Conservation (phyloP, 2,329 filamentous ascomycete genomes). For the Fulvia fulva region DNA sequence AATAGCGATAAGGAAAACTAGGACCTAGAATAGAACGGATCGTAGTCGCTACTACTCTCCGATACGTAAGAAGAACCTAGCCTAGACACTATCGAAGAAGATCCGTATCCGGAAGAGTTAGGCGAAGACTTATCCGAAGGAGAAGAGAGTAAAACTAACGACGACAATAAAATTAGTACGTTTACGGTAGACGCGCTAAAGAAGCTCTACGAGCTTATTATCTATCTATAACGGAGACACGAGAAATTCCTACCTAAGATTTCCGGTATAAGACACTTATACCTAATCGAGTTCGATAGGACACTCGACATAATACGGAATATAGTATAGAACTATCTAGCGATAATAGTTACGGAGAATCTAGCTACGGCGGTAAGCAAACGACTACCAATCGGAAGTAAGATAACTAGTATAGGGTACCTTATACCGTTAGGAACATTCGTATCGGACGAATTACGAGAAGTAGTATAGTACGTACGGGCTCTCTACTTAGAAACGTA, state of each 20-base stretch:
- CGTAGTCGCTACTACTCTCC: too few species aligned
- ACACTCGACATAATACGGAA: background rate
- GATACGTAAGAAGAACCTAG: background rate
- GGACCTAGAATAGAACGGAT: background rate
- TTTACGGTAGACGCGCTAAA: too few species aligned
- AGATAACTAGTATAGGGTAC: background rate
- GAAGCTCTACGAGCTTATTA: too few species aligned
- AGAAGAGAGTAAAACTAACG: too few species aligned
- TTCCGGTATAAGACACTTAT: background rate
- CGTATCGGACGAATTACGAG: background rate
- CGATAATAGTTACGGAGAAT: background rate
- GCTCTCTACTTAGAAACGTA: background rate
- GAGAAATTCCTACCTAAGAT: too few species aligned
- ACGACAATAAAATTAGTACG: too few species aligned
- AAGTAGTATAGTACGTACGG: background rate
- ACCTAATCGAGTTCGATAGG: background rate
- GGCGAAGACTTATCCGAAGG: too few species aligned
- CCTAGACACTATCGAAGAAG: too few species aligned
- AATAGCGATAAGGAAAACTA: too few species aligned
- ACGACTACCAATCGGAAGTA: background rate
- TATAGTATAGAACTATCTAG: background rate
- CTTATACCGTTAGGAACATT: background rate
- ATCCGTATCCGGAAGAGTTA: background rate
- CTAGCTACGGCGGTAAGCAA: background rate
- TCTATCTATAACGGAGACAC: too few species aligned